Base-by-base conservation (phyloP, 2,329 filamentous ascomycete genomes). In the Aspergillus sp. region DNA sequence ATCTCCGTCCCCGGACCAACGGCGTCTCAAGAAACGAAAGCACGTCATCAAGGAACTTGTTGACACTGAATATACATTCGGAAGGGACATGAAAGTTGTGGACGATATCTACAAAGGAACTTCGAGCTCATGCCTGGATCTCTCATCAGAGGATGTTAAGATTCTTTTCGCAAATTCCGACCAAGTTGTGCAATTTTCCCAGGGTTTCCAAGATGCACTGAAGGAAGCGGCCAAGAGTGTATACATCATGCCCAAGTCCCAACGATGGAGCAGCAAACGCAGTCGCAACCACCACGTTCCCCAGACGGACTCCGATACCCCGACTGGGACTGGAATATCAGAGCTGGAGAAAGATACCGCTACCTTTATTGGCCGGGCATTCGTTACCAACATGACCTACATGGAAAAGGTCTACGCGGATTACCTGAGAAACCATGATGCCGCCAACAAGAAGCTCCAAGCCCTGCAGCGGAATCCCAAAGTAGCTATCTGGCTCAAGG, bases 51-150 rank as follows among this genome's bases (percentile, higher is more conserved):
- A 94, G 71, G 95, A 99, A 75, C 81, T 99, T 42, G 85, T 97
- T 50, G 92, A 97, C 69, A 99, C 95, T 0, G 95, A 99, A 73
- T 88, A 92, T 52, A 88, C 89, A 6, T 98, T 96, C 75, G 88
- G 96, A 58, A 87, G 92, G 64, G 95, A 99, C 73, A 94, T 99
- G 91, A 96, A 93, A 73, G 94, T 99, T 55, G 90, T 96, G 2
- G 92, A 96, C 70, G 93, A 98, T 71, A 98, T 99, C 56, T 99
- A 98, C 82, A 96, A 96, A 76, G 92, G 91, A 49, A 98, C 95
- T 0, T 91, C 92, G 1, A 87, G 90, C 66, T 90, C 90, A 11
- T 92, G 90, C 57, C 87, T 91, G 9, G 87, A 92, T 63, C 84
- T 97, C 29, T 91, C 90, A 49, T 80, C 85, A 47, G 90, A 94